A percentile compares a stretch with the other conserved stretches of the same genome.
These are phyloP conservation scores for Colletotrichum acutatum DNA, from an alignment of 2,329 filamentous ascomycete genomes.

Conservation along the genomic window DNA sequence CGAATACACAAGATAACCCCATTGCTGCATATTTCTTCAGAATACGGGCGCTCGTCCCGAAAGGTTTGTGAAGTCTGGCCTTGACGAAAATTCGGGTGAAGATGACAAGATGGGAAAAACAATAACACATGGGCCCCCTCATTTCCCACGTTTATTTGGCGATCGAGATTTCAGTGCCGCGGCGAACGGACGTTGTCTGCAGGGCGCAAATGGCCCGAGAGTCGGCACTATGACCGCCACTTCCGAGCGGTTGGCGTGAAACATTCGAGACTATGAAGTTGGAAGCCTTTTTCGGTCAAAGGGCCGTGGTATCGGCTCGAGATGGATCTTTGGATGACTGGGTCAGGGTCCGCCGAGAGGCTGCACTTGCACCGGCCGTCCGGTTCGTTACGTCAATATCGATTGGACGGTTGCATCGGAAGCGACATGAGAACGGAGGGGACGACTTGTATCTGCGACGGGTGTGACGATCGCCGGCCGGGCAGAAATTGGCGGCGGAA, in stretches of 20 bases:
- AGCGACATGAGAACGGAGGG: conserved; percentile 28
- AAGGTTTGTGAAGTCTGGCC: not conserved
- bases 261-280: not conserved
- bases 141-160: conserved; percentile 3
- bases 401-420: conserved; percentile 4
- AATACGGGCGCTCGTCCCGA: not conserved
- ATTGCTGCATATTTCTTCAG: no score
- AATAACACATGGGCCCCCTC: conserved; percentile 12
- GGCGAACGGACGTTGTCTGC: not conserved
- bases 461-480: conserved; percentile 27
- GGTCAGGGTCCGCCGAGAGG: not conserved
- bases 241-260: conserved; percentile 3
- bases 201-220: not conserved
- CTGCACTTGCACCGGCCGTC: not conserved
- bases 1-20: not conserved
- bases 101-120: not conserved
- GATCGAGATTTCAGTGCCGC: conserved; percentile 7
- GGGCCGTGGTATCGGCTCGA: not conserved
- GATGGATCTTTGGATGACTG: not conserved
- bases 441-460: conserved; percentile 28
- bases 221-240: conserved; percentile 9
- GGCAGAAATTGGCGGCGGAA: conserved; percentile 21
- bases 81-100: no score
- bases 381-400: not conserved
- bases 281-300: conserved; percentile 3